Evolutionary conservation across 805 yeast species (phyloP).

Genomic region (Suhomyces sp.): DNA sequence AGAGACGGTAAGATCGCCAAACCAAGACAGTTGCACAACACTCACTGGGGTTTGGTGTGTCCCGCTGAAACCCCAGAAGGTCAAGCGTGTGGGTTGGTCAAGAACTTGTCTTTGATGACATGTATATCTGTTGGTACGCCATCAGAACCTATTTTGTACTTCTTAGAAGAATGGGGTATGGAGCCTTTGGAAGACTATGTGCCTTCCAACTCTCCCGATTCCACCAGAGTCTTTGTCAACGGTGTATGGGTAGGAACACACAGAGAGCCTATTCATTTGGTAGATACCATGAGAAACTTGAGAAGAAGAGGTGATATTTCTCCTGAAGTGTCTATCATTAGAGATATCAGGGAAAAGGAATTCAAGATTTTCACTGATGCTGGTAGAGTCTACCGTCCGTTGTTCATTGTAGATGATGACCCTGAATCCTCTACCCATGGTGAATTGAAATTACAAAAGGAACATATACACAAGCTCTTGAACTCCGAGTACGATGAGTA

Average conservation of each 20-base stretch:
- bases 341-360: slow-evolving; percentile 96
- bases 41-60: slow-evolving; percentile 99
- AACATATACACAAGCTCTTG: slow-evolving; percentile 70
- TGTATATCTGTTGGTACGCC: slow-evolving; percentile 97
- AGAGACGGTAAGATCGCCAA: slow-evolving; percentile 98
- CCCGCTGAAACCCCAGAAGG: slow-evolving; percentile 99
- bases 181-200: slow-evolving; percentile 95
- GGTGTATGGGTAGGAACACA: slow-evolving; percentile 99
- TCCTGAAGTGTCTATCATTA: slow-evolving; percentile 93
- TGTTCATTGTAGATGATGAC: slow-evolving; percentile 89
- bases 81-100: slow-evolving; percentile 99
- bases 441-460: slow-evolving; percentile 80
- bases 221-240: slow-evolving; percentile 92
- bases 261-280: slow-evolving; percentile 90
- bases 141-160: slow-evolving; percentile 90
- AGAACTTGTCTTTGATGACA: slow-evolving; percentile 93
- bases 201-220: slow-evolving; percentile 86
- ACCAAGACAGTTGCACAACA: slow-evolving; percentile 98
- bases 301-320: slow-evolving; percentile 95
- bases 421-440: slow-evolving; percentile 65
- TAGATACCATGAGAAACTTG: slow-evolving; percentile 83
- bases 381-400: slow-evolving; percentile 96
- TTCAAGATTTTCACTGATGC: slow-evolving; percentile 97
- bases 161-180: slow-evolving; percentile 99
- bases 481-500: slow-evolving; percentile 63